Conservation (phyloP, 768 basidiomycete genomes). For the Leccinum variicolor region DNA sequence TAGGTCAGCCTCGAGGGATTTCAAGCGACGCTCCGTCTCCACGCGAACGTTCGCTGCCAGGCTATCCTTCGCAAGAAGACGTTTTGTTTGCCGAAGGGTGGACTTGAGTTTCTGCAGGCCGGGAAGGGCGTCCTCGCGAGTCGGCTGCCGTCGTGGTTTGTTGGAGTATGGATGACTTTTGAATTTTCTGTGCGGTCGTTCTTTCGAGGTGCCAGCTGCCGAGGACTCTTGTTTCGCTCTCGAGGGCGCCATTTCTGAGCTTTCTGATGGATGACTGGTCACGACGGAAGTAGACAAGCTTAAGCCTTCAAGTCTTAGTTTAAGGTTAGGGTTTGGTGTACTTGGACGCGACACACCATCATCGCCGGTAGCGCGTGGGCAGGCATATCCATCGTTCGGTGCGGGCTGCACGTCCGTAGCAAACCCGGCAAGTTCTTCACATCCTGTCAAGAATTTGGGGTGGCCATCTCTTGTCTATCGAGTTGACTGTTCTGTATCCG, state of each 20-base stretch:
- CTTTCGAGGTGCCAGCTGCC: constrained; percentile 12
- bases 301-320: constrained; percentile 3
- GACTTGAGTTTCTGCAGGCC: constrained; percentile 89
- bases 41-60: constrained; percentile 83
- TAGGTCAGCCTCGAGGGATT: constrained; percentile 72
- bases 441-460: too few relatives aligned
- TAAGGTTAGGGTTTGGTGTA: constrained; percentile 14
- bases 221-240: constrained; percentile 9
- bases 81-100: constrained; percentile 73
- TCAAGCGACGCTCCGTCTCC: constrained; percentile 75
- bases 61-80: constrained; percentile 82
- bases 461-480: too few relatives aligned
- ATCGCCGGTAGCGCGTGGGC: too few relatives aligned
- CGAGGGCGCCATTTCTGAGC: constrained; percentile 16
- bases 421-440: too few relatives aligned
- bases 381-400: too few relatives aligned
- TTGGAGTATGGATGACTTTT: constrained; percentile 13
- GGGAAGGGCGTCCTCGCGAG: constrained; percentile 33
- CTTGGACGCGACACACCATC: too few relatives aligned
- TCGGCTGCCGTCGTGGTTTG: constrained; percentile 1
- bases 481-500: not conserved
- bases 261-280: not conserved
- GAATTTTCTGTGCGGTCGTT: constrained; percentile 11
- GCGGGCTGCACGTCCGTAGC: too few relatives aligned
- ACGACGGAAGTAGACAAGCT: too few relatives aligned